Evolutionary conservation across 2,329 filamentous ascomycete species (phyloP).

Genomic region (Sphaerulina musiva): DNA sequence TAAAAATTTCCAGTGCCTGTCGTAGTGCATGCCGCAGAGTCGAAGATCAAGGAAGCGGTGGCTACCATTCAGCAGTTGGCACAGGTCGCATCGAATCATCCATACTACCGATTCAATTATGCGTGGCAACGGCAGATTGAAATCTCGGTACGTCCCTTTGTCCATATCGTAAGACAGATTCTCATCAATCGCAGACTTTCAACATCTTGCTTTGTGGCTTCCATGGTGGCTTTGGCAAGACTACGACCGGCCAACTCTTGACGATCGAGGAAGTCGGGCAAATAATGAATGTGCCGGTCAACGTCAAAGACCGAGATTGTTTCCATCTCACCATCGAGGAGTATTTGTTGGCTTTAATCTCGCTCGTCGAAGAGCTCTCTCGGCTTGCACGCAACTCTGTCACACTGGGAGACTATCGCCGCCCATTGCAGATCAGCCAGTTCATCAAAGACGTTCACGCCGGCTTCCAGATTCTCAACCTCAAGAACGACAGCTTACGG

Average conservation of each 20-base stretch:
- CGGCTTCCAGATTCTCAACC: constrained; percentile 92
- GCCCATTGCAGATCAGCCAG: constrained; percentile 78
- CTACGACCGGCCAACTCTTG: constrained; percentile 56
- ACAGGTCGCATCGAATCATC: constrained; percentile 70
- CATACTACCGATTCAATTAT: constrained; percentile 96
- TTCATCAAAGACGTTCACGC: constrained; percentile 95
- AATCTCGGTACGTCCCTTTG: constrained; percentile 59
- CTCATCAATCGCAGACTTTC: constrained; percentile 41
- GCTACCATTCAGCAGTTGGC: constrained; percentile 64
- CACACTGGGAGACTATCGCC: constrained; percentile 77
- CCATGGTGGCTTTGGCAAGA: constrained; percentile 64
- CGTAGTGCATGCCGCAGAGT: constrained; percentile 63
- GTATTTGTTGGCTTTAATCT: constrained; percentile 82
- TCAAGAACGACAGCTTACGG: constrained; percentile 90
- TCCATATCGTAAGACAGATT: constrained; percentile 43
- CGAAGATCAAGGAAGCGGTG: constrained; percentile 64
- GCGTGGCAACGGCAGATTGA: constrained; percentile 82
- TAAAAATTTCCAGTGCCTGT: constrained; percentile 50
- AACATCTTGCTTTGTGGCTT: constrained; percentile 61
- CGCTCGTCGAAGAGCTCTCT: constrained; percentile 81
- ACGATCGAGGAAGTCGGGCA: constrained; percentile 82
- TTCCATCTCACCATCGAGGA: constrained; percentile 98
- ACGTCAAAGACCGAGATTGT: constrained; percentile 78
- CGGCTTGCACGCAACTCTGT: constrained; percentile 92
- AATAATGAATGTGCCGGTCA: constrained; percentile 80